Evolutionary conservation across 345 rosid genomes (phyloP).

Genomic region (Hirschfeldia incana): DNA sequence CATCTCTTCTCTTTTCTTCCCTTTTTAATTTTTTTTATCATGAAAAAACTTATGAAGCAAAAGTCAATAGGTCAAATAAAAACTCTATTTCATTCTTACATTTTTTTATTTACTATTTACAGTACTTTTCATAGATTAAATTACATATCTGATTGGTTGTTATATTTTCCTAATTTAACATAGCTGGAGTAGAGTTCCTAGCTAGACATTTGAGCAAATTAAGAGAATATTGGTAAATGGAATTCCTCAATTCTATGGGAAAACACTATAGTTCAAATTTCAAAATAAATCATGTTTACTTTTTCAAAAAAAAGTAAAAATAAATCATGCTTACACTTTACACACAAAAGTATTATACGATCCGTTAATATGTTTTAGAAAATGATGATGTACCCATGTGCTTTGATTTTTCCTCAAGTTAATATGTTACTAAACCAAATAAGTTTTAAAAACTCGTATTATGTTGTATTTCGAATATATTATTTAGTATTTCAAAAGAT

Average conservation of each 20-base stretch:
- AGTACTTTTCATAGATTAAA: not conserved
- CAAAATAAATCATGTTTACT: slow-evolving; percentile 22
- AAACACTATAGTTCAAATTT: slow-evolving; percentile 11
- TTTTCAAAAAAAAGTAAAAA: too few relatives aligned
- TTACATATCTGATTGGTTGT: not conserved
- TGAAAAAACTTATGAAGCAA: not conserved
- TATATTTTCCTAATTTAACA: not conserved
- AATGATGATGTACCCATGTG: not conserved
- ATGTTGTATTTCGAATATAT: not conserved
- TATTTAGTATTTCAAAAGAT: not conserved
- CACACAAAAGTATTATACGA: not conserved
- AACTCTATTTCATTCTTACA: not conserved
- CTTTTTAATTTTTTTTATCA: not conserved
- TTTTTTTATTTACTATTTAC: too few relatives aligned
- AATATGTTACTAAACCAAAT: not conserved
- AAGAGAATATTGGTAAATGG: slow-evolving; percentile 42
- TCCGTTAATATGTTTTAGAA: not conserved
- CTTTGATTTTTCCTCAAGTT: not conserved
- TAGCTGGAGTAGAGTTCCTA: slow-evolving; percentile 23
- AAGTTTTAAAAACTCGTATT: not conserved
- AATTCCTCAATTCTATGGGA: slow-evolving; percentile 37
- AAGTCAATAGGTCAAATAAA: slow-evolving; percentile 37
- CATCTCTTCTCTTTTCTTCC: not conserved
- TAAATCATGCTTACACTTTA: too few relatives aligned
- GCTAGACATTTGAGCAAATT: slow-evolving; percentile 37